These are phyloP conservation scores for Chytriomyces sp. DNA, from an alignment of 192 early-diverging fungal genomes.

Conservation along the genomic window DNA sequence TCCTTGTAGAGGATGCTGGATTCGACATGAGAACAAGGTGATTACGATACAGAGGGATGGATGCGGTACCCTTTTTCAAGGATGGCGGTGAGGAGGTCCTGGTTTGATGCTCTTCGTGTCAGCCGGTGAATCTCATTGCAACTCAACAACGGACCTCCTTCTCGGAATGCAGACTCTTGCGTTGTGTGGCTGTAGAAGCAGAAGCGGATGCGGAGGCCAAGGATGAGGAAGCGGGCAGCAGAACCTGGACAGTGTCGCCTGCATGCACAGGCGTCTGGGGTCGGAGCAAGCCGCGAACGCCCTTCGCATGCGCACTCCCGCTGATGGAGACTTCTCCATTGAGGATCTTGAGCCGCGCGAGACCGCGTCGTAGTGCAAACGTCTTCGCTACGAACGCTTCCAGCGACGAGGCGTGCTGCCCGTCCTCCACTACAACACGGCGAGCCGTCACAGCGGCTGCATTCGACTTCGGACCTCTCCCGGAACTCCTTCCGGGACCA, in stretches of 20 bases:
- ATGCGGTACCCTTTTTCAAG: too few species aligned
- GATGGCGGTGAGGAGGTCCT: too few species aligned
- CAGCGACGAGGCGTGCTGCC: slow-evolving; percentile 33
- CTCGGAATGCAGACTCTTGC: too few species aligned
- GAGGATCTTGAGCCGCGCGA: slow-evolving; percentile 45
- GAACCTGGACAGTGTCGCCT: slow-evolving; percentile 42
- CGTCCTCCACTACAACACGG: slow-evolving; percentile 22
- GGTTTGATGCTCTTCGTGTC: too few species aligned
- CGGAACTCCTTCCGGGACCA: too few species aligned
- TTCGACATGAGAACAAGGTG: too few species aligned
- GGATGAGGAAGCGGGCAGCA: slow-evolving; percentile 28
- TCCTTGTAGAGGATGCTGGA: slow-evolving; percentile 51
- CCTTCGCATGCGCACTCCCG: slow-evolving; percentile 39
- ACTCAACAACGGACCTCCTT: too few species aligned
- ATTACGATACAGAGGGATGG: neutral
- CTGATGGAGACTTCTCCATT: slow-evolving; percentile 35
- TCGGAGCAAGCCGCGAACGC: slow-evolving; percentile 13
- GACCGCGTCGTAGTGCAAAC: slow-evolving; percentile 24
- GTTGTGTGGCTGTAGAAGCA: too few species aligned
- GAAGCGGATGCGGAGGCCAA: too few species aligned
- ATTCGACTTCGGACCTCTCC: neutral
- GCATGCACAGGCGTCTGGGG: slow-evolving; percentile 37
- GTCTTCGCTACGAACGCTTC: slow-evolving; percentile 34
- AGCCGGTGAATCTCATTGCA: too few species aligned
- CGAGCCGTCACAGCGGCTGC: neutral